These are phyloP conservation scores for Powellomyces hirtus DNA, from an alignment of 192 early-diverging fungal genomes.

Conservation along the genomic window DNA sequence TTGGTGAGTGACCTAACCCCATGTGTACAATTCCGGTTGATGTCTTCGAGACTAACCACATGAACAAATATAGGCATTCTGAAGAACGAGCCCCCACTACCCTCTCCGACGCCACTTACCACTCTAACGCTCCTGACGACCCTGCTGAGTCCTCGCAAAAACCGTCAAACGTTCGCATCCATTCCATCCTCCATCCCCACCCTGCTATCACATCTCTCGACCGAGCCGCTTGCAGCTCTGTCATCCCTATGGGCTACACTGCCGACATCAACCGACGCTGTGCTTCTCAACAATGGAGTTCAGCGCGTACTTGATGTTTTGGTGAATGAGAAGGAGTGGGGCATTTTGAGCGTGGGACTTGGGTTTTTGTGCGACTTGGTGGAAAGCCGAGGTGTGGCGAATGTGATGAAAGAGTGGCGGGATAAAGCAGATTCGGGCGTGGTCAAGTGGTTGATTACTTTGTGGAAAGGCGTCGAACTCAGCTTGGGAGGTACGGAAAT, in stretches of 20 bases:
- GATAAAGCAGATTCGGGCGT: slow-evolving; percentile 27
- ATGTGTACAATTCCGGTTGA: background rate
- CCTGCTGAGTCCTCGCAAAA: slow-evolving; percentile 22
- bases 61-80: background rate
- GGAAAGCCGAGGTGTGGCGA: background rate
- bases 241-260: slow-evolving; percentile 13
- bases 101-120: slow-evolving; percentile 15
- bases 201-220: slow-evolving; percentile 25
- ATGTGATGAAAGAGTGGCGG: slow-evolving; percentile 21
- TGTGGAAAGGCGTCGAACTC: slow-evolving; percentile 44
- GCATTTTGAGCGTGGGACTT: slow-evolving; percentile 5
- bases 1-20: slow-evolving; percentile 24
- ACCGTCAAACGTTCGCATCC: slow-evolving; percentile 5
- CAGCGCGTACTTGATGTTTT: background rate
- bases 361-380: slow-evolving; percentile 16
- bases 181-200: slow-evolving; percentile 30
- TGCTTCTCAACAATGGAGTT: background rate
- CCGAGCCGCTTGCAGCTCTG: slow-evolving; percentile 32
- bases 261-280: background rate
- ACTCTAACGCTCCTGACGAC: slow-evolving; percentile 39
- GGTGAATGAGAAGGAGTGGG: background rate
- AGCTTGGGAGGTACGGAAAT: slow-evolving; percentile 36
- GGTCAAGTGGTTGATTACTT: slow-evolving; percentile 28
- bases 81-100: slow-evolving; percentile 29
- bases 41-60: background rate